These are phyloP conservation scores for Trypanosoma melophagium DNA, from an alignment of 208 protist genomes.

Conservation along the genomic window DNA sequence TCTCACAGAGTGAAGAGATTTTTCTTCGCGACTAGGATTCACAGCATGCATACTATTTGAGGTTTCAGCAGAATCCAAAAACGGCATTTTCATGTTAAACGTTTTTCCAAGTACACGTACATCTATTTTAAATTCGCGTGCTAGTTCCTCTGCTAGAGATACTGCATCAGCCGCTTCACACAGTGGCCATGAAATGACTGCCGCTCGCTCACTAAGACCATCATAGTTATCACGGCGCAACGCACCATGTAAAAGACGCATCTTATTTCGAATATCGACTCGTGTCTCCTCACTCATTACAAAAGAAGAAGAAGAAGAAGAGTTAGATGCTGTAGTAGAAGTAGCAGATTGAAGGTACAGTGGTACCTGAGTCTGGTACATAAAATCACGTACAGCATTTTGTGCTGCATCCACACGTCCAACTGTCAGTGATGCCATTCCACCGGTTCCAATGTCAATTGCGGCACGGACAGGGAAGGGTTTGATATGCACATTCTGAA, in stretches of 20 bases:
- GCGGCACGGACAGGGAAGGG: slow-evolving; percentile 80
- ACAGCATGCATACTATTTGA: neutral
- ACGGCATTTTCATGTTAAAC: slow-evolving; percentile 41
- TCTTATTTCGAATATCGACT: slow-evolving; percentile 64
- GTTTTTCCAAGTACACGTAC: slow-evolving; percentile 62
- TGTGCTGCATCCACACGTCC: slow-evolving; percentile 70
- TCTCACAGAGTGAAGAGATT: neutral
- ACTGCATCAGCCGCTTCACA: slow-evolving; percentile 56
- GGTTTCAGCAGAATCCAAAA: neutral
- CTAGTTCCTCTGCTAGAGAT: slow-evolving; percentile 49
- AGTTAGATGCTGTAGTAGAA: slow-evolving; percentile 6
- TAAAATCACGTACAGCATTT: slow-evolving; percentile 45
- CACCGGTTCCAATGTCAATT: slow-evolving; percentile 85
- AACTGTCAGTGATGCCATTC: slow-evolving; percentile 64
- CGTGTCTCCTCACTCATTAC: slow-evolving; percentile 57
- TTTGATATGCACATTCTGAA: slow-evolving; percentile 79
- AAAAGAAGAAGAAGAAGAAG: slow-evolving; percentile 27
- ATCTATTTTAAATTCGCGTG: slow-evolving; percentile 66
- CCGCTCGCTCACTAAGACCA: slow-evolving; percentile 70
- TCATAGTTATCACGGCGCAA: slow-evolving; percentile 60
- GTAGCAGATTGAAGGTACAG: slow-evolving; percentile 49
- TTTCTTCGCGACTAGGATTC: neutral
- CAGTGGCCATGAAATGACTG: slow-evolving; percentile 75
- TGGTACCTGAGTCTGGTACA: slow-evolving; percentile 85
- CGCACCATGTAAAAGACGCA: slow-evolving; percentile 65